Evolutionary conservation across 768 basidiomycete species (phyloP).

Genomic region (Mycena galopus): DNA sequence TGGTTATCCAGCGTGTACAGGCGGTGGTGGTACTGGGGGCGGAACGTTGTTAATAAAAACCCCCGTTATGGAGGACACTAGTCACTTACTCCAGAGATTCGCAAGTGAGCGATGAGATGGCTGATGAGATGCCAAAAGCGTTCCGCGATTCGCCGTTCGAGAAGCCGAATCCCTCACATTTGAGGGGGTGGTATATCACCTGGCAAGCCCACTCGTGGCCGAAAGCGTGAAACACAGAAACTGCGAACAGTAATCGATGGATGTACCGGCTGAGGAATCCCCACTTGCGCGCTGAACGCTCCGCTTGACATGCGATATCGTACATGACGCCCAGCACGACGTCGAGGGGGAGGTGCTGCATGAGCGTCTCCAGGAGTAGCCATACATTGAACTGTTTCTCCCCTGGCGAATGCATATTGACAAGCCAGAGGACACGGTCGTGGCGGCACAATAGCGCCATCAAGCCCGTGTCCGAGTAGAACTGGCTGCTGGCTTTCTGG

Average conservation of each 20-base stretch:
- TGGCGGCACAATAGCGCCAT: slow-evolving; percentile 55
- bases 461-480: slow-evolving; percentile 41
- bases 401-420: slow-evolving; percentile 52
- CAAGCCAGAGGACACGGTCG: slow-evolving; percentile 50
- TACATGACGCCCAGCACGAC: slow-evolving; percentile 45
- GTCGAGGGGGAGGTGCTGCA: slow-evolving; percentile 46
- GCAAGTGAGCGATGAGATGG: slow-evolving; percentile 41
- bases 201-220: slow-evolving; percentile 57
- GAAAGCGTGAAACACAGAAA: slow-evolving; percentile 55
- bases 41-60: background rate
- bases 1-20: slow-evolving; percentile 45
- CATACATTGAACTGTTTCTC: slow-evolving; percentile 51
- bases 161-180: slow-evolving; percentile 46
- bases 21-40: slow-evolving; percentile 39
- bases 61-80: background rate
- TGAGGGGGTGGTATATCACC: slow-evolving; percentile 51
- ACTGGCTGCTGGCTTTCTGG: slow-evolving; percentile 36
- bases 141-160: slow-evolving; percentile 49
- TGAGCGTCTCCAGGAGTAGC: slow-evolving; percentile 47
- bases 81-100: slow-evolving; percentile 44
- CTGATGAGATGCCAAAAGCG: slow-evolving; percentile 48
- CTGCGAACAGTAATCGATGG: slow-evolving; percentile 43
- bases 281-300: slow-evolving; percentile 43
- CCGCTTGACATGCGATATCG: slow-evolving; percentile 54
- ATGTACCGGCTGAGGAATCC: slow-evolving; percentile 42